Evolutionary conservation across 2,329 filamentous ascomycete genomes (phyloP).

Genomic region (Exophiala lecanii-corni): DNA sequence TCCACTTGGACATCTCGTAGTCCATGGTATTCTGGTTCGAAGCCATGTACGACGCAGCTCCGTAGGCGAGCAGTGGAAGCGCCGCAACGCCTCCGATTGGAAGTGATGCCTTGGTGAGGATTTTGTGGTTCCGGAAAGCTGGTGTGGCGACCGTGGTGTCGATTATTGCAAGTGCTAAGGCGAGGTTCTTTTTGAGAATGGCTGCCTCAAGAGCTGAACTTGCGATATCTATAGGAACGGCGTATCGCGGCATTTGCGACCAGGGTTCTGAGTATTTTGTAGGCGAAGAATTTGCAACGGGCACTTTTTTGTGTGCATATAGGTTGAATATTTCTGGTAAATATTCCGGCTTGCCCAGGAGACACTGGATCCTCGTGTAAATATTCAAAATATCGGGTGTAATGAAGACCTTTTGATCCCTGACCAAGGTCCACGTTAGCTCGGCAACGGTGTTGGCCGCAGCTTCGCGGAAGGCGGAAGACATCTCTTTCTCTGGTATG

Average conservation of each 20-base stretch:
- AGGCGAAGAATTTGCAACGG: slow-evolving; percentile 52
- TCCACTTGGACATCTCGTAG: slow-evolving; percentile 64
- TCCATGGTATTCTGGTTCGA: slow-evolving; percentile 73
- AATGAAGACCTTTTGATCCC: slow-evolving; percentile 74
- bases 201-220: slow-evolving; percentile 72
- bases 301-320: slow-evolving; percentile 77
- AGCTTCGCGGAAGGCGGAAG: slow-evolving; percentile 32
- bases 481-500: slow-evolving; percentile 24
- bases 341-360: slow-evolving; percentile 67
- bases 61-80: slow-evolving; percentile 52
- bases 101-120: slow-evolving; percentile 39
- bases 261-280: slow-evolving; percentile 60
- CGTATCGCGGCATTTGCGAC: slow-evolving; percentile 64
- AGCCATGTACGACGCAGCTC: slow-evolving; percentile 53
- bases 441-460: slow-evolving; percentile 45
- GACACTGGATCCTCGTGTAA: slow-evolving; percentile 73
- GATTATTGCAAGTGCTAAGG: slow-evolving; percentile 73
- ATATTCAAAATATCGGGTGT: slow-evolving; percentile 64
- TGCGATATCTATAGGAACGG: slow-evolving; percentile 67
- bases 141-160: slow-evolving; percentile 51
- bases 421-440: slow-evolving; percentile 64
- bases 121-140: slow-evolving; percentile 40
- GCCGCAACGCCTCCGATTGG: slow-evolving; percentile 36
- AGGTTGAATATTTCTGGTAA: slow-evolving; percentile 76
- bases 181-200: slow-evolving; percentile 71